phyloP scores from a whole-genome alignment of 1,139 yeast species.

The Blastobotrys arbuscula region DNA sequence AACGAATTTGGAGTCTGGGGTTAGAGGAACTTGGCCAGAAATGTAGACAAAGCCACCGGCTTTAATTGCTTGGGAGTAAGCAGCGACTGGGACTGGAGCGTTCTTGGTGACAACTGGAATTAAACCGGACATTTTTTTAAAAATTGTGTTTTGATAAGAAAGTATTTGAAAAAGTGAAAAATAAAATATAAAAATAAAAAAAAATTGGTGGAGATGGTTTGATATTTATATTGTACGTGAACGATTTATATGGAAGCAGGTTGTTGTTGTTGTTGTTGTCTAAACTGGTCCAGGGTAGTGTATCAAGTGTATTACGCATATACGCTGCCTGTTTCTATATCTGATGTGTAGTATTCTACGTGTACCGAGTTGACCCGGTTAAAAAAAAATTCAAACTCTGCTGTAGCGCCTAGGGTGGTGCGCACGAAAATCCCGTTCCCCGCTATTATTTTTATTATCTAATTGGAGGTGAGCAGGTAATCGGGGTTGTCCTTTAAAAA shows the following conservation, averaged over 20 bases:
- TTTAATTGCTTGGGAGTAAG: slow-evolving; percentile 90
- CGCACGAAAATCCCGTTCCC: no score
- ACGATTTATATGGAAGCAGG: neutral
- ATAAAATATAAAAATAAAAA: no score
- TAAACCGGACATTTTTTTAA: slow-evolving; percentile 14
- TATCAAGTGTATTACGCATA: no score
- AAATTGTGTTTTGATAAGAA: neutral
- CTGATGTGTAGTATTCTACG: neutral
- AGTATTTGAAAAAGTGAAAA: neutral
- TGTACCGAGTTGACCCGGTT: slow-evolving; percentile 7
- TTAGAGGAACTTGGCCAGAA: slow-evolving; percentile 93
- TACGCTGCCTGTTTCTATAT: no score
- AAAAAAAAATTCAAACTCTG: no score
- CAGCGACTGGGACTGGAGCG: slow-evolving; percentile 89
- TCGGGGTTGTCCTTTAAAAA: no score
- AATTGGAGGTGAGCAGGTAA: no score
- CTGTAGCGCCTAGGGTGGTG: no score
- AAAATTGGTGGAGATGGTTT: slow-evolving; percentile 7
- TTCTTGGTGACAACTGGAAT: slow-evolving; percentile 17
- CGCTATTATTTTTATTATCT: no score
- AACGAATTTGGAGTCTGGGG: slow-evolving; percentile 68
- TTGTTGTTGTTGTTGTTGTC: no score
- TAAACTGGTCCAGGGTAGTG: no score
- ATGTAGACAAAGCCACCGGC: slow-evolving; percentile 71
- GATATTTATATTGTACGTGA: slow-evolving; percentile 1